Evolutionary conservation across 768 basidiomycete species (phyloP), one percentile per base, ranked within the genome.

Genomic region (Daedalea quercina): DNA sequence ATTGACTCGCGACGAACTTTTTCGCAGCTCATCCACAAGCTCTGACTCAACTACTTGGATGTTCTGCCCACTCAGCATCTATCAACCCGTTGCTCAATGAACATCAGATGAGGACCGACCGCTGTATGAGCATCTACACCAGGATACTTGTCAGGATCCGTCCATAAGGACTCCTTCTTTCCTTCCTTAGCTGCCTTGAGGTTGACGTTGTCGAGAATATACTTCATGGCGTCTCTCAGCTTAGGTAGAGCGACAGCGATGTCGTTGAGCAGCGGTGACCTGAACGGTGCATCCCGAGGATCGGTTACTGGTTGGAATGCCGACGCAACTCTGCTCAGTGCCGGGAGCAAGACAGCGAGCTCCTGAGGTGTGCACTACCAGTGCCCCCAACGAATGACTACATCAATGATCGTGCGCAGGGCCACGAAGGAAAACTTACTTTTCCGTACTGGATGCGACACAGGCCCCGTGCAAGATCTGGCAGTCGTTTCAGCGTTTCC

Each of bases 351-450:
- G 4, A 80, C 65, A 0, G 82, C 78, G 12, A 97, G 76, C 63
- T 99, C 95, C 63, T 83, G 76, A 0, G 94, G 89, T 1, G 86
- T 85, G 49, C 90, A 93, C 85, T 90, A n/a, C n/a, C n/a, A n/a
- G n/a, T n/a, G n/a, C n/a, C n/a, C n/a, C n/a, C n/a, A n/a, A n/a
- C n/a, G n/a, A n/a, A n/a, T n/a, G n/a, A n/a, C n/a, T n/a, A n/a
- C n/a, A n/a, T n/a, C n/a, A n/a, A n/a, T n/a, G n/a, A n/a, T n/a
- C n/a, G n/a, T n/a, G 17, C 11, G 19, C n/a, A 3, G 28, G 28
- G 26, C 28, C 13, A 56, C 73, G 58, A 31, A 31, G 11, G 4
- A 31, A 31, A 11, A 31, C 28, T 11, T 57, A 92, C 91, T 73
- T 92, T 89, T 44, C 92, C 89, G 60, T 95, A 95, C 63, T 94